These are phyloP conservation scores for Dryadomyces quercus-mongolicae DNA, from an alignment of 2,329 filamentous ascomycete genomes.

Conservation along the genomic window DNA sequence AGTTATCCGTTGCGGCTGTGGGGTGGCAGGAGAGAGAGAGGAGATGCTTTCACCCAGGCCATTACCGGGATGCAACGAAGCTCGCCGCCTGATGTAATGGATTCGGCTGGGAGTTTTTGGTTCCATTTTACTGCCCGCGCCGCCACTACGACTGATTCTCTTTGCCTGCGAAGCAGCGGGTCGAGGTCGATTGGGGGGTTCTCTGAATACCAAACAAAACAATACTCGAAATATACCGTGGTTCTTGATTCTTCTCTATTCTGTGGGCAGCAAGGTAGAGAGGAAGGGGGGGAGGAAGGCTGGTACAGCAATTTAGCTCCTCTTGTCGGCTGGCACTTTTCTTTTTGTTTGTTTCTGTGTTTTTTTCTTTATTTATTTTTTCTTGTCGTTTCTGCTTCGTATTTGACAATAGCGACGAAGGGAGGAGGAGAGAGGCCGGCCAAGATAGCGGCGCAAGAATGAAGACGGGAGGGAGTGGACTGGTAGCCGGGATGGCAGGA, in stretches of 20 bases:
- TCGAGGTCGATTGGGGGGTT: conserved; percentile 8
- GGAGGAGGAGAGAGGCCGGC: not conserved
- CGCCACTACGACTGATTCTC: conserved; percentile 1
- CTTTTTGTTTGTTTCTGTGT: not conserved
- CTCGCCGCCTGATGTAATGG: conserved; percentile 10
- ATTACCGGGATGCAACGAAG: conserved; percentile 2
- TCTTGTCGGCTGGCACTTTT: conserved; percentile 4
- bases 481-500: not conserved
- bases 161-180: conserved; percentile 2
- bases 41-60: conserved; percentile 5
- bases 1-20: conserved; percentile 3
- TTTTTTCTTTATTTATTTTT: not conserved
- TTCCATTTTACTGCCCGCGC: conserved; percentile 8
- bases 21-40: not conserved
- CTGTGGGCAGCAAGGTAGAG: conserved; percentile 3
- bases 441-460: not conserved
- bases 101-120: conserved; percentile 13
- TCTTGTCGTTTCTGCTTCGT: not conserved
- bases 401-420: not conserved
- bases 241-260: not conserved
- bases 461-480: not conserved
- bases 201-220: conserved; percentile 7
- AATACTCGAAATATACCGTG: conserved; percentile 6
- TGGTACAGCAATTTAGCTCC: not conserved
- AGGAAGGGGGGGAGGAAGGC: not conserved